Percentiles rank a stretch among this genome's conserved stretches.
Evolutionary conservation across 805 yeast genomes (phyloP).

Genomic region (Isabelozyma heimii): DNA sequence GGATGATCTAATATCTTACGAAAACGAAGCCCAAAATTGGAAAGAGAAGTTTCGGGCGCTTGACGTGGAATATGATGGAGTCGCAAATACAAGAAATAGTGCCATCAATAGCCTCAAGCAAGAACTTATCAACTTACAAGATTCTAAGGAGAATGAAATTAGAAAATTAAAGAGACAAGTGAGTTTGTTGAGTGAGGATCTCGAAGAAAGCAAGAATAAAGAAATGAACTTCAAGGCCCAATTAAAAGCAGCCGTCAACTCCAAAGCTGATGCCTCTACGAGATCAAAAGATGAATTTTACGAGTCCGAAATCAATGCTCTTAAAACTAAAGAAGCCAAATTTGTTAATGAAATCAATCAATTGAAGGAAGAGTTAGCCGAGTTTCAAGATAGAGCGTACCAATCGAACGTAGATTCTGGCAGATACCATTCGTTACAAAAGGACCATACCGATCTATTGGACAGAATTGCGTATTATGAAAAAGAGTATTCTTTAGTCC

Average conservation of each 20-base stretch:
- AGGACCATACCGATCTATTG: conserved; percentile 18
- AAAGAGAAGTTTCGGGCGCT: conserved; percentile 7
- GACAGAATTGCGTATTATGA: conserved; percentile 26
- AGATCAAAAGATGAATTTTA: conserved; percentile 5
- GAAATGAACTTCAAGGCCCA: conserved; percentile 20
- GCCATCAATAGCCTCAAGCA: conserved; percentile 1
- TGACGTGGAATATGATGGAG: conserved; percentile 3
- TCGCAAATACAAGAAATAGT: neutral
- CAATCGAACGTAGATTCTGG: conserved; percentile 12
- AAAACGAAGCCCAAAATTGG: conserved; percentile 8
- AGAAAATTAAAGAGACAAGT: conserved; percentile 13
- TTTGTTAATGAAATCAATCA: conserved; percentile 14
- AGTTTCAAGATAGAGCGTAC: conserved; percentile 21
- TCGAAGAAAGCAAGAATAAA: conserved; percentile 21
- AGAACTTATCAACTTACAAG: conserved; percentile 10
- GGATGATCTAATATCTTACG: conserved; percentile 15
- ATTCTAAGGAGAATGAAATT: conserved; percentile 7
- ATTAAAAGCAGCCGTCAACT: conserved; percentile 12
- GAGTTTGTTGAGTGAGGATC: conserved; percentile 12
- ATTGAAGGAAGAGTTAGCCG: conserved; percentile 25
- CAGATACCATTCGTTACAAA: conserved; percentile 9
- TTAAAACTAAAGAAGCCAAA: conserved; percentile 16
- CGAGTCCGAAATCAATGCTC: conserved; percentile 20
- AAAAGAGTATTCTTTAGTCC: conserved; percentile 21
- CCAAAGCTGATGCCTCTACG: conserved; percentile 8